phyloP scores from a whole-genome alignment of 1,139 yeast species.

The Saccharomyces hybrid region DNA sequence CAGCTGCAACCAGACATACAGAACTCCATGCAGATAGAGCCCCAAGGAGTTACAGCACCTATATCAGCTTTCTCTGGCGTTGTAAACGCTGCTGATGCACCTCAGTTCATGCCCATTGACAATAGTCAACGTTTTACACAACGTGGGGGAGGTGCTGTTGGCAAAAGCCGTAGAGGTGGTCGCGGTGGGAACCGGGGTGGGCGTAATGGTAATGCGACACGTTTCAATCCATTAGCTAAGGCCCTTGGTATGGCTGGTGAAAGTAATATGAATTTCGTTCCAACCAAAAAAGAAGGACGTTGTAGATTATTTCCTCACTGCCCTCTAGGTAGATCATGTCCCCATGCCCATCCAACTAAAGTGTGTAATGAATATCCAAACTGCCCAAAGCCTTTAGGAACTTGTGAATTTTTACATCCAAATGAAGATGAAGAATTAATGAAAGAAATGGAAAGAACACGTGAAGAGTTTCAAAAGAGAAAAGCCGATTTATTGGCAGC shows the following conservation, averaged over 20 bases:
- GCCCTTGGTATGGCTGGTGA: constrained; percentile 28
- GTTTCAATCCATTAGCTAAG: constrained; percentile 30
- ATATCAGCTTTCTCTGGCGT: constrained; percentile 28
- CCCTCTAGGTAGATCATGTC: constrained; percentile 52
- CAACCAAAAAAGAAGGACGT: constrained; percentile 47
- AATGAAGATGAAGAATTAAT: constrained; percentile 71
- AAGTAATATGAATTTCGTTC: constrained; percentile 21
- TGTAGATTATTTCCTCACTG: constrained; percentile 79
- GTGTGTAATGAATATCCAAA: constrained; percentile 69
- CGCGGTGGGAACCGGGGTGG: constrained; percentile 21
- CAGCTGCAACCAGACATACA: constrained; percentile 5
- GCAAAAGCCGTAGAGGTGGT: constrained; percentile 23
- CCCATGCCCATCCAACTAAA: constrained; percentile 71
- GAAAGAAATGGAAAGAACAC: constrained; percentile 55
- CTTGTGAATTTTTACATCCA: constrained; percentile 76
- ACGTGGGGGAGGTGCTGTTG: constrained; percentile 19
- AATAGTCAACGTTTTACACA: constrained; percentile 10
- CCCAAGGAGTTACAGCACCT: neutral
- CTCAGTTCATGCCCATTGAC: constrained; percentile 6
- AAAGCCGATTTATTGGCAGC: constrained; percentile 33
- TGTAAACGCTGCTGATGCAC: constrained; percentile 17
- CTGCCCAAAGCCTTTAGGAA: constrained; percentile 73
- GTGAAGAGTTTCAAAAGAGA: constrained; percentile 44
- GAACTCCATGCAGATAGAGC: neutral
- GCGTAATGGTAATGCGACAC: constrained; percentile 23